Evolutionary conservation across 2,329 filamentous ascomycete genomes (phyloP), one percentile per base, ranked within the genome.

Genomic region (Cercospora zeina): DNA sequence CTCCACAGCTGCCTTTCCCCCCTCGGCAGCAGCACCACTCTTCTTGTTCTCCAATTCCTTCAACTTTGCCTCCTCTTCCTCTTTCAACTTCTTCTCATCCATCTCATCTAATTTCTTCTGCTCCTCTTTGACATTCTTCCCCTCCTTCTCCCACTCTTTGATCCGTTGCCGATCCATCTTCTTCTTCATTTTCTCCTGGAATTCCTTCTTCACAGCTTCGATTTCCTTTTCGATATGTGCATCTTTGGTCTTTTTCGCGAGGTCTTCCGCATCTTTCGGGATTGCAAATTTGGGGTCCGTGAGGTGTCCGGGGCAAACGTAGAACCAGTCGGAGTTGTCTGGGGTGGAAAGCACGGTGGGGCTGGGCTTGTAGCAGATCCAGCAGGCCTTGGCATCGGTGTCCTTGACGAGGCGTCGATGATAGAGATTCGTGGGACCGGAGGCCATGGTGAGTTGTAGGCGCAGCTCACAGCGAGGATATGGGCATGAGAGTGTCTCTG

Each of bases 281-380:
- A 82, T 82, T 72, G 90, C 93, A 75, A 97, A 97, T 42, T 89
- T 86, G 33, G 81, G 82, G 72, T 97, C 95, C 71, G 89, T 90
- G 8, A 97, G 80, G 76, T 99, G 95, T 33, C 83, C 81, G 5
- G 87, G 82, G 70, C 95, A 99, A 49, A 96, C 85, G 74, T 96
- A 97, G 79, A 99, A 97, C 66, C 71, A 69, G 78, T 95, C 93
- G 86, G 93, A 95, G 72, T 91, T 93, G 71, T 96, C 92, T 0
- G 90, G 85, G 8, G 92, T 96, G 69, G 96, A 90, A 59, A 99
- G 81, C 16, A 97, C 93, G 67, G 89, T 96, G 6, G 88, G 86
- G 62, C 88, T 91, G 8, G 90, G 89, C 77, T 95, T 96, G 81
- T 89, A 96, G 82, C 95, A 97, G 66, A 97, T 86, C 76, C 91